Evolutionary conservation across 2,329 filamentous ascomycete genomes (phyloP), one percentile per base, ranked within the genome.

Genomic region (Beauveria varroae): DNA sequence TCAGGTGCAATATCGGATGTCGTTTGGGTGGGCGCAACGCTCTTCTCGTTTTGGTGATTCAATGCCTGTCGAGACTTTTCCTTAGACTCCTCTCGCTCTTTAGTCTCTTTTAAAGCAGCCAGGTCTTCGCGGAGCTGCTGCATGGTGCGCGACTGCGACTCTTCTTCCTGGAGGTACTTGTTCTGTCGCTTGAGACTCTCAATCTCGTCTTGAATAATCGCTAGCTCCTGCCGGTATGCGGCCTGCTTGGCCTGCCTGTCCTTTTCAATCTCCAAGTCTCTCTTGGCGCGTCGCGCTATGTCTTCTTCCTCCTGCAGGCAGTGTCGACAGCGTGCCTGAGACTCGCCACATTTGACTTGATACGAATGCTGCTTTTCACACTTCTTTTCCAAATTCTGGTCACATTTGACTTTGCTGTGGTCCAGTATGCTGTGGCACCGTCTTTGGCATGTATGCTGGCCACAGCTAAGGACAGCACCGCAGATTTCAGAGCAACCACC

Each of bases 401-500:
- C 22, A 60, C 79, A 81, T 1, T 60, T 9, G 0, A 71, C 62
- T 52, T 81, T 79, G 0, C 79, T 81, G 67, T 90, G 86, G 61
- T 90, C 80, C 0, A 69, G 67, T 0, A 87, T 64, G 0, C 81
- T 79, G 70, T 93, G 89, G 62, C 89, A 93, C 7, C 77, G 76
- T 0, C 74, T 77, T 0, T 75, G 74, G 65, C 89, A 92, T 0
- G 67, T 67, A 64, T 92, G 88, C 1, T 79, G 43, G 0, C 79
- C 79, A 60, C 88, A 91, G 2, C 69, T 76, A 2, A 91, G 73
- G 1, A 70, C 66, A 0, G 67, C 72, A 1, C 75, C 77, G 69
- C 89, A 92, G 22, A 76, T 77, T 54, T 84, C 76, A 0, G 74
- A 74, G 64, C 89, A 92, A 0, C 89, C 89, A 5, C 89, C 89